These are phyloP conservation scores for Baorangia bicolor DNA, from an alignment of 768 basidiomycete species.

Conservation along the genomic window DNA sequence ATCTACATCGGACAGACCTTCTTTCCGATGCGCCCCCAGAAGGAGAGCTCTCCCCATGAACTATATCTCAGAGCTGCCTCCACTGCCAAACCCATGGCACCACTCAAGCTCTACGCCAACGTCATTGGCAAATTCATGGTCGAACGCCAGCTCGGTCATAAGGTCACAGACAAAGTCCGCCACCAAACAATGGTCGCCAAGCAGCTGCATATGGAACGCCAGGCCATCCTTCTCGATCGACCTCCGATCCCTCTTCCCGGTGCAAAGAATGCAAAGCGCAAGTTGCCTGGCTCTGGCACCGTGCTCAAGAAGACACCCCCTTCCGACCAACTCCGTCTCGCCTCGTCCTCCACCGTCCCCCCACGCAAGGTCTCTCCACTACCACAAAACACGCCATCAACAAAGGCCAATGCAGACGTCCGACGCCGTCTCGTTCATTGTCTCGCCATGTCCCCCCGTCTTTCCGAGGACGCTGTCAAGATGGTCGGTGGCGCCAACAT, in stretches of 20 bases:
- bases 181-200: conserved; percentile 45
- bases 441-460: conserved; percentile 49
- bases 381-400: conserved; percentile 18
- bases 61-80: conserved; percentile 67
- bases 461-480: conserved; percentile 37
- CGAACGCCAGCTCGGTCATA: conserved; percentile 55
- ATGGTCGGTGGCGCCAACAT: conserved; percentile 46
- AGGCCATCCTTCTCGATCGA: conserved; percentile 41
- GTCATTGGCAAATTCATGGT: conserved; percentile 73
- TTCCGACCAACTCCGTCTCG: conserved; percentile 30
- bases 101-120: conserved; percentile 72
- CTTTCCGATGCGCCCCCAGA: conserved; percentile 55
- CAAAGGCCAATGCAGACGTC: conserved; percentile 22
- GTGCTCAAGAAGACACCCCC: conserved; percentile 26
- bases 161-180: conserved; percentile 45
- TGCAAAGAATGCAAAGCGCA: conserved; percentile 45
- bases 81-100: conserved; percentile 55
- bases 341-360: conserved; percentile 29
- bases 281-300: conserved; percentile 31
- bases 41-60: conserved; percentile 63
- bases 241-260: conserved; percentile 31
- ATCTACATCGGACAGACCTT: conserved; percentile 64
- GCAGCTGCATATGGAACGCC: conserved; percentile 50
- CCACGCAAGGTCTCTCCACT: conserved; percentile 33
- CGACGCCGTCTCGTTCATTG: conserved; percentile 48